Base-by-base conservation (phyloP, 129 eudicot genomes). In the Heracleum sosnowskyi region DNA sequence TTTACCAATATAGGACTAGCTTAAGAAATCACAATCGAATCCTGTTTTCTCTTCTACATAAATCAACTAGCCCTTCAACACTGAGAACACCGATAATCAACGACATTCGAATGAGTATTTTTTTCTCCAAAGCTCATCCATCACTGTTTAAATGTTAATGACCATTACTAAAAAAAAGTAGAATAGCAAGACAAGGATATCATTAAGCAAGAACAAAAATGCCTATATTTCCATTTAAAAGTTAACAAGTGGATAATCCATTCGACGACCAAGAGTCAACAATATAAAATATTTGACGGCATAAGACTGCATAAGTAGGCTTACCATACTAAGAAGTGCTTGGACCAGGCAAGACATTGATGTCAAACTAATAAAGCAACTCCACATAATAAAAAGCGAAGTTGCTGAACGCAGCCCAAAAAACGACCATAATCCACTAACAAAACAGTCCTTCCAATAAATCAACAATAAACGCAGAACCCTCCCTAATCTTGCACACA, bases 311-410 rank as follows among this genome's bases (percentile, higher is more conserved):
- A 69, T 13, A 31, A 7, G 34, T 64, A 75, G 46, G 28, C 96
- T 55, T 88, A 96, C 99, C 97, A 90, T 81, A 79, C 97, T 89
- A 75, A 90, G 84, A 78, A 96, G 88, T 76, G 90, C 90, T 78
- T 88, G 88, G 53, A 87, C 64, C 64, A 96, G 86, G 82, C 97
- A 92, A 46, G 97, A 87, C 86, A 96, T 84, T 22, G 97, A 92
- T 22, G 99, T 96, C 90, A 96, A 86, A 84, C 96, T 87, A 37
- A 96, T 84, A 76, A 96, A 96, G 79, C 94, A 96, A 78, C 97
- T 89, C 99, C 99, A 96, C 88, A 96, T 86, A 39, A 96, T 92
- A 41, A 92, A 81, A 84, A 96, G 88, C 86, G 92, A 82, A 1
- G 97, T 92, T 0, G 96, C 93, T 0, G 97, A 86, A 41, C 91